Conservation (phyloP, 352 stramenopile species). For the Phytopythium oedochilum region DNA sequence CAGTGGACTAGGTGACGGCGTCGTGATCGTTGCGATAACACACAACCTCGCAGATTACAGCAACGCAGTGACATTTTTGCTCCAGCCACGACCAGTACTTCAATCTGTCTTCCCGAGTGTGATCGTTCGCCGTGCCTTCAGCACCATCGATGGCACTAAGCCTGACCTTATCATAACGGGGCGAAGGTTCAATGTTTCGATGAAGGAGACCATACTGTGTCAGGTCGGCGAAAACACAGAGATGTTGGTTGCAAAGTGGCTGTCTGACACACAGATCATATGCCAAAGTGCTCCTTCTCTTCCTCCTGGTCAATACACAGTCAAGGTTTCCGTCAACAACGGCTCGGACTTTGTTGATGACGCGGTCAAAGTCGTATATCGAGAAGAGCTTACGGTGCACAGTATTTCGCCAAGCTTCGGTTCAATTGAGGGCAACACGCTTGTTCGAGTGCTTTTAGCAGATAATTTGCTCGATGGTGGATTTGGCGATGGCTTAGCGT, state of each 20-base stretch:
- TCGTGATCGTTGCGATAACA: slow-evolving; percentile 22
- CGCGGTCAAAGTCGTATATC: slow-evolving; percentile 30
- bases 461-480: slow-evolving; percentile 6
- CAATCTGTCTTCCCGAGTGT: slow-evolving; percentile 22
- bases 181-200: slow-evolving; percentile 17
- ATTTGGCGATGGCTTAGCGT: slow-evolving; percentile 14
- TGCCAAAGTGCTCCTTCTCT: slow-evolving; percentile 22
- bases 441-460: slow-evolving; percentile 17
- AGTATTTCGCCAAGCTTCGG: slow-evolving; percentile 35
- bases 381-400: slow-evolving; percentile 28
- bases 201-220: slow-evolving; percentile 20
- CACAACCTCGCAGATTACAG: slow-evolving; percentile 28
- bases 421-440: slow-evolving; percentile 32
- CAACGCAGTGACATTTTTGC: slow-evolving; percentile 26
- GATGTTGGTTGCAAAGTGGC: slow-evolving; percentile 9
- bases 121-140: slow-evolving; percentile 2
- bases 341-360: slow-evolving; percentile 35
- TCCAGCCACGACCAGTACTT: slow-evolving; percentile 13
- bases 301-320: slow-evolving; percentile 26
- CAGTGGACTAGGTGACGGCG: slow-evolving; percentile 5
- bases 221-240: slow-evolving; percentile 18
- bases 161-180: slow-evolving; percentile 20
- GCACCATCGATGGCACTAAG: neutral
- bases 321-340: slow-evolving; percentile 46
- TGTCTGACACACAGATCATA: slow-evolving; percentile 26